Base-by-base conservation (phyloP, 352 stramenopile genomes). In the Phytophthora multivora region DNA sequence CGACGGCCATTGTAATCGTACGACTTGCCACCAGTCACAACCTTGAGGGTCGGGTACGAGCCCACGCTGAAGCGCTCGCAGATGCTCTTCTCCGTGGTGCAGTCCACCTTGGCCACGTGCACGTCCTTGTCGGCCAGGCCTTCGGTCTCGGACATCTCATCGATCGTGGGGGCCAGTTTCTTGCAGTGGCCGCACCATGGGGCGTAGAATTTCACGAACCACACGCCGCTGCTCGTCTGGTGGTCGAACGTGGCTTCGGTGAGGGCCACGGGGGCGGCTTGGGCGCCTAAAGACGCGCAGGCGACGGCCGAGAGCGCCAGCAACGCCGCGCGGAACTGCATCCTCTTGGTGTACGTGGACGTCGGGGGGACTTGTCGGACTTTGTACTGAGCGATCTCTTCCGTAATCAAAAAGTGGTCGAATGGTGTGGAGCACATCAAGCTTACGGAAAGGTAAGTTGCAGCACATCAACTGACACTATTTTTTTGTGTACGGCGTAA, bases 171-270 rank as follows among this genome's bases (percentile, higher is more conserved):
- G 26, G 83, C 80, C 39, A 95, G 69, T 45, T 88, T 87, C 77
- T 95, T 88, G 71, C 86, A 95, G 64, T 95, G 86, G 16, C 80
- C 77, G 59, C 86, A 95, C 86, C 86, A 95, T 9, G 86, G 86
- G 33, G 86, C 84, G 64, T 93, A 95, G 66, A 95, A 95, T 69
- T 95, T 90, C 67, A 93, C 53, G 45, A 93, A 80, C 84, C 84
- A 92, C 39, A 87, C 75, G 54, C 73, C 63, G 25, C 65, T 42
- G 42, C 73, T 65, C 10, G 79, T 93, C 51, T 83, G 60, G 23
- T 78, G 50, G 43, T 93, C 83, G 48, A 93, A 93, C 21, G 74
- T 79, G 35, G 61, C 61, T 25, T 88, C 78, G 1, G 67, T 85
- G 18, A 88, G 60, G 38, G 51, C 58, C 25, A 66, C 62, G n/a